Conservation (phyloP, 2,329 filamentous ascomycete genomes). For the Colletotrichum camelliae region DNA sequence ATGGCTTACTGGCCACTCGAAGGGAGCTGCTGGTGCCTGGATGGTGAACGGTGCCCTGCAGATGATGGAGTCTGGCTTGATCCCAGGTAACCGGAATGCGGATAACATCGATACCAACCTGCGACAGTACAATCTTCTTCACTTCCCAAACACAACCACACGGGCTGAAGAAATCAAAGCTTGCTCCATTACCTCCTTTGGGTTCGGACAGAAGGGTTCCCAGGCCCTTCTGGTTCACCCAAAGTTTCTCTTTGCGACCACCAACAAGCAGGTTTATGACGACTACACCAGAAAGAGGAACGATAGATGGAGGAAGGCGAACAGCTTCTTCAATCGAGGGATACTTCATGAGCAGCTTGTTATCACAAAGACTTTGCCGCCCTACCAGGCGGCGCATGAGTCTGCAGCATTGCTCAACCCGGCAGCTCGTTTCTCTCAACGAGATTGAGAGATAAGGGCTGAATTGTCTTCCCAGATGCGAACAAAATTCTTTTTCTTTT, state of each 20-base stretch:
- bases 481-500: not conserved
- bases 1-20: constrained; percentile 40
- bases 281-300: not conserved
- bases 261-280: constrained; percentile 22
- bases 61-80: constrained; percentile 32
- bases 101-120: constrained; percentile 39
- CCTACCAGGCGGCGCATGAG: not conserved
- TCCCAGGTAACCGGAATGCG: constrained; percentile 41
- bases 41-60: constrained; percentile 44
- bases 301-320: not conserved
- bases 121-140: constrained; percentile 33
- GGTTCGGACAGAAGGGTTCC: constrained; percentile 49
- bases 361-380: not conserved
- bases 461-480: not conserved
- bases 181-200: constrained; percentile 45
- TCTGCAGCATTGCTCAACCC: not conserved
- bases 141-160: constrained; percentile 34
- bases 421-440: not conserved
- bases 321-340: not conserved
- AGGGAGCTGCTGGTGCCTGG: constrained; percentile 40
- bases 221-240: constrained; percentile 40
- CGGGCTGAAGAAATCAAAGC: constrained; percentile 34
- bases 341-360: not conserved
- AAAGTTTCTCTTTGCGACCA: constrained; percentile 37
- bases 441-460: not conserved